Evolutionary conservation across 2,329 filamentous ascomycete genomes (phyloP).

Genomic region (Aureobasidium melanogenum): DNA sequence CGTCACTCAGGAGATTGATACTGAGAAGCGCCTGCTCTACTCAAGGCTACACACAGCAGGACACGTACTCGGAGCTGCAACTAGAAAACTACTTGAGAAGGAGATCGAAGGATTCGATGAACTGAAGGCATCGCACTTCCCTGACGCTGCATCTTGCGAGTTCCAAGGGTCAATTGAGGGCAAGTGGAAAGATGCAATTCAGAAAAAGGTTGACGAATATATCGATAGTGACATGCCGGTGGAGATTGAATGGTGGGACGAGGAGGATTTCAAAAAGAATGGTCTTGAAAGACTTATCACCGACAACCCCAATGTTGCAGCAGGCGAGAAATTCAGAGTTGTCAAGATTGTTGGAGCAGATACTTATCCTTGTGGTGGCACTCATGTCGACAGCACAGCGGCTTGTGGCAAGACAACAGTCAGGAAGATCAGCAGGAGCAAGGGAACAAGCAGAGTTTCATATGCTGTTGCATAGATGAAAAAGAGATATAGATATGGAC

Average conservation of each 20-base stretch:
- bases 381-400: slow-evolving; percentile 56
- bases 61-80: slow-evolving; percentile 59
- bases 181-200: slow-evolving; percentile 53
- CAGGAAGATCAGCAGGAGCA: slow-evolving; percentile 57
- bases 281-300: slow-evolving; percentile 44
- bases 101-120: slow-evolving; percentile 51
- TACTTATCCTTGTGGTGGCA: slow-evolving; percentile 66
- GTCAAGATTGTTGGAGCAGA: slow-evolving; percentile 61
- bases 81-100: slow-evolving; percentile 15
- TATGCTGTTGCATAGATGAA: slow-evolving; percentile 9
- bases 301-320: slow-evolving; percentile 29
- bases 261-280: slow-evolving; percentile 48
- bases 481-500: neutral
- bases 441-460: slow-evolving; percentile 52
- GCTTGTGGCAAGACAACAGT: slow-evolving; percentile 53
- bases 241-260: slow-evolving; percentile 59
- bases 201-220: slow-evolving; percentile 51
- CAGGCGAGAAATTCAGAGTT: slow-evolving; percentile 50
- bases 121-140: slow-evolving; percentile 63
- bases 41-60: slow-evolving; percentile 66
- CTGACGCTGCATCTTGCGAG: slow-evolving; percentile 57
- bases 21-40: slow-evolving; percentile 51
- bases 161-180: slow-evolving; percentile 60
- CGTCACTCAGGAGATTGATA: slow-evolving; percentile 52
- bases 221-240: slow-evolving; percentile 49